Base-by-base conservation (phyloP, 2,329 filamentous ascomycete genomes). In the Aureobasidium sp. region DNA sequence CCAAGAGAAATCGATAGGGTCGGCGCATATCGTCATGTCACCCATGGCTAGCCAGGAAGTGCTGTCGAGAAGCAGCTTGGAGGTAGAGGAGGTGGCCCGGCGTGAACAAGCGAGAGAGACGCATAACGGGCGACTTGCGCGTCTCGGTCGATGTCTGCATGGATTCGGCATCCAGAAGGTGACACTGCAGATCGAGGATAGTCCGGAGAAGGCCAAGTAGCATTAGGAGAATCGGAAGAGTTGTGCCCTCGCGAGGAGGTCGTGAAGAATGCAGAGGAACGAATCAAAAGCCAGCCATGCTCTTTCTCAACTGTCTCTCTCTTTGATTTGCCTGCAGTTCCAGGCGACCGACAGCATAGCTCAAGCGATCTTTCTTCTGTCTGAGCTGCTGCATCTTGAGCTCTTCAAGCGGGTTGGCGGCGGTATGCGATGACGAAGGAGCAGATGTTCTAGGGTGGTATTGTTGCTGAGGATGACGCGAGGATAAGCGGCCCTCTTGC, bases 331-430 rank as follows among this genome's bases (percentile, higher is more conserved):
- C 88, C 77, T 96, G 90, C 69, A 96, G 72, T 78, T 94, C 90
- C 66, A 97, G 75, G 64, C 91, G 82, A 72, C 94, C 90, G 20
- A 96, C 90, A 31, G 90, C 88, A 77, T 95, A 96, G 72, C 89
- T 87, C 68, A 96, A 76, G 55, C 90, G 84, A 74, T 96, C 91
- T 75, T 90, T 93, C 75, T 91, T 88, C 78, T 91, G 89, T 63
- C 84, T 80, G 62, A 94, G 75, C 66, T 89, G 87, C 68, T 84
- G 85, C 64, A 90, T 78, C 69, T 83, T 84, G 67, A 79, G 65
- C 63, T 82, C 79, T 62, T 84, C 80, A 70, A 83, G 76, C 57
- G 74, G 74, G 39, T 73, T 77, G 63, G 73, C 68, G 20, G 51
- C 45, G 14, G 51, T 56, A 37, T 57, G 48, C 15, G 57, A 60